These are phyloP conservation scores for Candida michaelii DNA, from an alignment of 805 yeast species.

Conservation along the genomic window DNA sequence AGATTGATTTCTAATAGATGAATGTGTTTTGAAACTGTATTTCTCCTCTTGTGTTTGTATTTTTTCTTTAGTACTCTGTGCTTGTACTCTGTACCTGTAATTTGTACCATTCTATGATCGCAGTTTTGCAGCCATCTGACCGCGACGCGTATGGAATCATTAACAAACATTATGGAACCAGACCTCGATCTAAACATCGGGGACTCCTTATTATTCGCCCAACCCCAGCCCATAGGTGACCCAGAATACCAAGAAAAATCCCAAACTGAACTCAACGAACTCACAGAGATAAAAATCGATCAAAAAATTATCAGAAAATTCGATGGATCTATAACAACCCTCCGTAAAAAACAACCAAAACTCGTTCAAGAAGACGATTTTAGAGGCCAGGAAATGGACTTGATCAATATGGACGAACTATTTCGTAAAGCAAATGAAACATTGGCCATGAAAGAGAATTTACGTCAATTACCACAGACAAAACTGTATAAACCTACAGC, in stretches of 20 bases:
- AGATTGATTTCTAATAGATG: no score
- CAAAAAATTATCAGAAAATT: slow-evolving; percentile 21
- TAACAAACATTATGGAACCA: not conserved
- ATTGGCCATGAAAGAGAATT: slow-evolving; percentile 18
- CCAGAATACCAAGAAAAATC: no score
- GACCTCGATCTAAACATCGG: not conserved
- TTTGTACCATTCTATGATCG: no score
- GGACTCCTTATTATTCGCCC: no score
- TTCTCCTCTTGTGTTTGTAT: no score
- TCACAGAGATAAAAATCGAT: not conserved
- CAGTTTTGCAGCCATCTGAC: no score
- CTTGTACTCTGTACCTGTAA: no score
- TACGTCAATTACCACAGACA: slow-evolving; percentile 2
- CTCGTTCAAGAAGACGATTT: not conserved
- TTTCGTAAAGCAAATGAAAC: slow-evolving; percentile 21
- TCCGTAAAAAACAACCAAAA: slow-evolving; percentile 14
- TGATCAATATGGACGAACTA: slow-evolving; percentile 20
- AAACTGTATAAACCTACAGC: slow-evolving; percentile 11
- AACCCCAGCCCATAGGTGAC: no score
- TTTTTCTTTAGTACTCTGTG: no score
- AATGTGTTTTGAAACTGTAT: no score
- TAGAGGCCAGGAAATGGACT: slow-evolving; percentile 12
- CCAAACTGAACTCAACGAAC: no score
- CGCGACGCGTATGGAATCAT: no score
- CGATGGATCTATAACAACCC: slow-evolving; percentile 18